Conservation (phyloP, 1,284 basidiomycete genomes). For the Cerrena zonata region DNA sequence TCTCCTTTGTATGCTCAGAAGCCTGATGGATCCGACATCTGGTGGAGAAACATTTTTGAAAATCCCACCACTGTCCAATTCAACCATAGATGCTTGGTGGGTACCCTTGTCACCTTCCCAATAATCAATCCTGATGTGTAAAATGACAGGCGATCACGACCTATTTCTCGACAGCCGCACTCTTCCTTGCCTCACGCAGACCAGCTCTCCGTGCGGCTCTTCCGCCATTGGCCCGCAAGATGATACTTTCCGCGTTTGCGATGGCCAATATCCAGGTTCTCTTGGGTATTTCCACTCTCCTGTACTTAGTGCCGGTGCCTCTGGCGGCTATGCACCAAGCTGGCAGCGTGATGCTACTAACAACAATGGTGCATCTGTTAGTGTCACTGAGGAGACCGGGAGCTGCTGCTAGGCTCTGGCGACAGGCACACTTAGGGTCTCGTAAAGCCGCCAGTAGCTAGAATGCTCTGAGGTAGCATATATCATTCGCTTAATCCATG, state of each 20-base stretch:
- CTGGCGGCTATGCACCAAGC: slow-evolving; percentile 93
- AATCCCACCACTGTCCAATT: slow-evolving; percentile 98
- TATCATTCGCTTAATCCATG: neutral
- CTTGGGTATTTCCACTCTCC: slow-evolving; percentile 85
- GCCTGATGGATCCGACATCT: slow-evolving; percentile 65
- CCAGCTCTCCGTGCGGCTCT: slow-evolving; percentile 54
- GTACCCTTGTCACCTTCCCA: slow-evolving; percentile 27
- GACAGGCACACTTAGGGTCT: slow-evolving; percentile 26
- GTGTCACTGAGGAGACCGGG: slow-evolving; percentile 72
- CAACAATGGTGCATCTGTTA: slow-evolving; percentile 76
- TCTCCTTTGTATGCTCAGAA: slow-evolving; percentile 68
- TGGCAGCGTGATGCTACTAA: slow-evolving; percentile 84
- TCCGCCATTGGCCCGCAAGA: slow-evolving; percentile 61
- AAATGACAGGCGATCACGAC: slow-evolving; percentile 70
- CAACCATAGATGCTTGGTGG: slow-evolving; percentile 85
- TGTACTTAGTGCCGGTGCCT: slow-evolving; percentile 91
- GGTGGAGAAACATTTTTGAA: slow-evolving; percentile 92
- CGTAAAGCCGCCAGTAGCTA: neutral
- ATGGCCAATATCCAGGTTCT: slow-evolving; percentile 85
- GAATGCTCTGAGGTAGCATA: neutral
- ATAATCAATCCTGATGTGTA: slow-evolving; percentile 4
- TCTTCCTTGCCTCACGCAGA: slow-evolving; percentile 55
- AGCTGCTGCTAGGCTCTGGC: slow-evolving; percentile 60
- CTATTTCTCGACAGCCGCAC: slow-evolving; percentile 61
- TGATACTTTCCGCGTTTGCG: slow-evolving; percentile 66